Evolutionary conservation across 2,329 filamentous ascomycete genomes (phyloP).

Genomic region (Cercospora zeae-maydis): DNA sequence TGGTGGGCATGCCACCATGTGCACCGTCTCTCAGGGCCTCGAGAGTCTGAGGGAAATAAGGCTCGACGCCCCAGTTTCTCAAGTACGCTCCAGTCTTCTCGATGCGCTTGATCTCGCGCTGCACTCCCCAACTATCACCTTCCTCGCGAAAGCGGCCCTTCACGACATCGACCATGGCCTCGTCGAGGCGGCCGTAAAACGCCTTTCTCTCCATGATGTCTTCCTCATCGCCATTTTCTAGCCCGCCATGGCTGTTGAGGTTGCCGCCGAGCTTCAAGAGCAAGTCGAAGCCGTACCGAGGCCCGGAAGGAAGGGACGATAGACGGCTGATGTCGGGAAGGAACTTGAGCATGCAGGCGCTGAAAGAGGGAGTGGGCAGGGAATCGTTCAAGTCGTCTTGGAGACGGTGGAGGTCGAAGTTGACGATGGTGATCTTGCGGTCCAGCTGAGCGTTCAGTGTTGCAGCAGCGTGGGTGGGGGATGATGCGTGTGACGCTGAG

Average conservation of each 20-base stretch:
- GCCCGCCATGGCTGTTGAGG: slow-evolving; percentile 53
- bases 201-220: slow-evolving; percentile 48
- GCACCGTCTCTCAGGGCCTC: slow-evolving; percentile 46
- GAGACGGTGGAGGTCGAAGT: slow-evolving; percentile 55
- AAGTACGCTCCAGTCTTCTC: slow-evolving; percentile 54
- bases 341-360: slow-evolving; percentile 54
- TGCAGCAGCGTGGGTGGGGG: slow-evolving; percentile 46
- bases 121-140: slow-evolving; percentile 51
- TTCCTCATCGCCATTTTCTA: slow-evolving; percentile 48
- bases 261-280: slow-evolving; percentile 55
- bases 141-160: slow-evolving; percentile 48
- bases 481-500: slow-evolving; percentile 39
- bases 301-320: slow-evolving; percentile 46
- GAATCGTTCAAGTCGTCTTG: slow-evolving; percentile 55
- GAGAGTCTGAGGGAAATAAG: slow-evolving; percentile 52
- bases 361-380: slow-evolving; percentile 52
- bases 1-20: slow-evolving; percentile 1
- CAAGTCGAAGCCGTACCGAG: slow-evolving; percentile 52
- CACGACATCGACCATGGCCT: slow-evolving; percentile 53
- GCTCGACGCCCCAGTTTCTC: slow-evolving; percentile 51
- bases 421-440: slow-evolving; percentile 57
- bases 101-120: slow-evolving; percentile 53
- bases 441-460: slow-evolving; percentile 56
- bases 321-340: slow-evolving; percentile 53
- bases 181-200: slow-evolving; percentile 50